Conservation (phyloP, 2,329 filamentous ascomycete genomes). For the Hymenoscyphus salicellus region DNA sequence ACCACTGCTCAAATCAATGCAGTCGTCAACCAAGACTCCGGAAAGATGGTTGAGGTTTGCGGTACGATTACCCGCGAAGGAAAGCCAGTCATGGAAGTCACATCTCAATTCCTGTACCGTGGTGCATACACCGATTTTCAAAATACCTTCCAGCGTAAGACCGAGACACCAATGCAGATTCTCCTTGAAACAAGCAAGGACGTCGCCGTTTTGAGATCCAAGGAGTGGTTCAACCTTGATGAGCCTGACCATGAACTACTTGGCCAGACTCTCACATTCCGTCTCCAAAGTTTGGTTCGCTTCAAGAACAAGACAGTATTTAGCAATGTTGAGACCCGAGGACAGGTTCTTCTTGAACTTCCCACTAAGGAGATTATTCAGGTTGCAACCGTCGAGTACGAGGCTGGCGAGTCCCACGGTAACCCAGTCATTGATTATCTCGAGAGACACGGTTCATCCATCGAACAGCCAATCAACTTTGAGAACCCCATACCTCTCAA, state of each 20-base stretch:
- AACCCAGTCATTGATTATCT: constrained; percentile 98
- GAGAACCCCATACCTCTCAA: constrained; percentile 96
- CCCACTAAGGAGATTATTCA: constrained; percentile 97
- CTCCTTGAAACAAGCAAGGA: constrained; percentile 86
- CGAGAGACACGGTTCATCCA: constrained; percentile 81
- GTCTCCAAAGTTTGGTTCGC: constrained; percentile 82
- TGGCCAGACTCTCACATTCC: constrained; percentile 92
- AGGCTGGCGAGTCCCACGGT: constrained; percentile 84
- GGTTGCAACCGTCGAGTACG: constrained; percentile 95
- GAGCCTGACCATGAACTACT: constrained; percentile 84
- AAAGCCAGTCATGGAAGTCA: constrained; percentile 93
- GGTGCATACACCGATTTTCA: constrained; percentile 89
- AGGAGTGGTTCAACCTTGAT: constrained; percentile 93
- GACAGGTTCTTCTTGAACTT: constrained; percentile 88
- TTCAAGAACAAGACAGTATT: constrained; percentile 96
- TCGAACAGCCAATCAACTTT: constrained; percentile 95
- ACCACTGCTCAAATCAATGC: constrained; percentile 96
- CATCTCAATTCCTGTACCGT: constrained; percentile 95
- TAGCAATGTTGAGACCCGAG: constrained; percentile 85
- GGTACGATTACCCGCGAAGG: constrained; percentile 87
- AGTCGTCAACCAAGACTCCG: constrained; percentile 95
- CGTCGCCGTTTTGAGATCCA: constrained; percentile 87
- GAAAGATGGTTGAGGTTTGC: constrained; percentile 99
- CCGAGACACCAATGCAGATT: constrained; percentile 91
- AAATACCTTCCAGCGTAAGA: constrained; percentile 98